Evolutionary conservation across 805 yeast genomes (phyloP).

Genomic region (Sporopachydermia quercuum): DNA sequence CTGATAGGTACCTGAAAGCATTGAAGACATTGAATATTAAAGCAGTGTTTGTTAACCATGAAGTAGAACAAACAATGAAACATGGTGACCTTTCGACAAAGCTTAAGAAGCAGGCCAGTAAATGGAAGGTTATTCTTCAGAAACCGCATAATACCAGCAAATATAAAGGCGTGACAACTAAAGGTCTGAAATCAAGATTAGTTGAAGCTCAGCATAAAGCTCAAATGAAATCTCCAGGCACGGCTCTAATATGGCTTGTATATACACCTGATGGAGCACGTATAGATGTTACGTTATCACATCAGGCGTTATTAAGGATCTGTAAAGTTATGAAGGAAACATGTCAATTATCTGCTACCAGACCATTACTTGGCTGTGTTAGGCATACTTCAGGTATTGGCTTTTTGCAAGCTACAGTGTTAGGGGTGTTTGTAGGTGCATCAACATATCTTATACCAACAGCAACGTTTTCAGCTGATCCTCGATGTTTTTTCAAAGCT

Average conservation of each 20-base stretch:
- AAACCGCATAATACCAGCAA: conserved; percentile 56
- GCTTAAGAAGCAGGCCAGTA: conserved; percentile 28
- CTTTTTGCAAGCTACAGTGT: conserved; percentile 64
- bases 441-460: conserved; percentile 74
- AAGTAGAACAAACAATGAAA: conserved; percentile 54
- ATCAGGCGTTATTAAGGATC: conserved; percentile 51
- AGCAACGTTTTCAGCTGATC: conserved; percentile 59
- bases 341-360: conserved; percentile 58
- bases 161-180: conserved; percentile 21
- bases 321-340: conserved; percentile 89
- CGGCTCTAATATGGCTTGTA: conserved; percentile 53
- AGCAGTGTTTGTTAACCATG: conserved; percentile 65
- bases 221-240: conserved; percentile 24
- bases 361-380: conserved; percentile 74
- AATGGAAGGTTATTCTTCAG: conserved; percentile 24
- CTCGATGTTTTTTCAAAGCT: conserved; percentile 53
- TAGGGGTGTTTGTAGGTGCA: conserved; percentile 80
- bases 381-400: conserved; percentile 79
- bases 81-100: conserved; percentile 48
- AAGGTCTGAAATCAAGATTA: conserved; percentile 8
- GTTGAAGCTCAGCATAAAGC: conserved; percentile 13
- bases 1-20: conserved; percentile 25
- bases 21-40: conserved; percentile 56
- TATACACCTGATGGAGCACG: conserved; percentile 62
- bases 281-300: conserved; percentile 40